phyloP scores from a whole-genome alignment of 2,329 filamentous ascomycete species.

The Nemania sp. region DNA sequence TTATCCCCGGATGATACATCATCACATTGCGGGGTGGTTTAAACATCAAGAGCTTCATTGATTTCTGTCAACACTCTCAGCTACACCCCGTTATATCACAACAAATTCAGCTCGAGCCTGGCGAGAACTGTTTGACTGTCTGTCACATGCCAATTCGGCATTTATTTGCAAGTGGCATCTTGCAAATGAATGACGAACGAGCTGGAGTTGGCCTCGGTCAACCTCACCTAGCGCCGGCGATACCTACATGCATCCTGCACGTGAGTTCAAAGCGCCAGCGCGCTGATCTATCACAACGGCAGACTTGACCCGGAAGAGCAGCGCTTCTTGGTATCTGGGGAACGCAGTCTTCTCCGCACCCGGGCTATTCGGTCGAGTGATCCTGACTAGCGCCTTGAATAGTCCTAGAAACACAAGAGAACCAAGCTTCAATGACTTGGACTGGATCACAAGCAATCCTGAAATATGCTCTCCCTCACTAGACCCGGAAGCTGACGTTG shows the following conservation, averaged over 20 bases:
- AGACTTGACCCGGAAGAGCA: slow-evolving; percentile 2
- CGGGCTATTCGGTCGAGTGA: neutral
- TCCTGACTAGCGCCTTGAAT: neutral
- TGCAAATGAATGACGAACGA: neutral
- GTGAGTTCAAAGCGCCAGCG: slow-evolving; percentile 5
- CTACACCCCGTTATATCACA: too few species aligned
- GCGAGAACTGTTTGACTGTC: neutral
- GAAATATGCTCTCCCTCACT: neutral
- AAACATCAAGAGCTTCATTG: too few species aligned
- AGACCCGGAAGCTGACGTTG: neutral
- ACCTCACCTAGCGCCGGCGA: slow-evolving; percentile 8
- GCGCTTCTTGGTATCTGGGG: neutral
- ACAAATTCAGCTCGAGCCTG: slow-evolving; percentile 3
- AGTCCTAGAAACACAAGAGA: neutral
- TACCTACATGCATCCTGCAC: slow-evolving; percentile 13
- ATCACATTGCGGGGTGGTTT: too few species aligned
- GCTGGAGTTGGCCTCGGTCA: slow-evolving; percentile 4
- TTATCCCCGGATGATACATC: neutral
- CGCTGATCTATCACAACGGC: neutral
- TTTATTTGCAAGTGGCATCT: neutral
- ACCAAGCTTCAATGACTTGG: neutral
- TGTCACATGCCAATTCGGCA: slow-evolving; percentile 25
- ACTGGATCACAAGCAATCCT: neutral
- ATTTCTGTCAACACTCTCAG: neutral
- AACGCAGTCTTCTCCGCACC: neutral